Evolutionary conservation across 441 rosid genomes (phyloP), one percentile per base, ranked within the genome.

Genomic region (Corymbia citriodora): DNA sequence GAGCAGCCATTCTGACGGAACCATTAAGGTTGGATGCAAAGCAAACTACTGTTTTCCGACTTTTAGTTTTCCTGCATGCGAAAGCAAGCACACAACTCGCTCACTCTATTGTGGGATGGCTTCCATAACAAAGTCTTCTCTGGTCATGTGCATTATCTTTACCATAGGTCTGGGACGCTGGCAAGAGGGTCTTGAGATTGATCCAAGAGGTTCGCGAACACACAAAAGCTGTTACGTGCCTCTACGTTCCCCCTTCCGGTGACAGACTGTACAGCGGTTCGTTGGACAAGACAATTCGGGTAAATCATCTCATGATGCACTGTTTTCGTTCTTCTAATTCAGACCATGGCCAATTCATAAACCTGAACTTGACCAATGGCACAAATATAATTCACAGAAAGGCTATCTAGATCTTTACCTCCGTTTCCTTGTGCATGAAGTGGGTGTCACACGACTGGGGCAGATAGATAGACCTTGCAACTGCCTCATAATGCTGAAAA

Each of bases 1-100:
- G 36, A 95, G 96, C 93, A 90, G 97, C 89, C 97, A 96, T 92
- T 93, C 97, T 7, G 98, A 95, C 87, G 98, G 98, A 90, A 95
- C 96, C 49, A 94, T 96, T 88, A 96, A 96, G 98, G 98, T 94
- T 45, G 89, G 17, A n/a, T 88, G 88, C 65, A 55, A 55, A 87
- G 29, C 65, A 33, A 87, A 54, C 12, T 7, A 1, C 68, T 79
- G 52, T 23, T 79, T 63, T 79, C n/a, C 6, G 18, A 79, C 53
- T 79, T 31, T 68, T 45, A 52, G 45, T 53, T 5, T 87, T 87
- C 89, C 52, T 19, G 48, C 54, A n/a, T 2, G 48, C 16, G 10
- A 61, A 52, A 65, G 16, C 81, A 29, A 48, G 54, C 36, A 48
- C 79, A 63, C 16, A 0, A 17, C 0, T 1, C 7, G 27, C 4